Base-by-base conservation (phyloP, 306 rosid species). In the Ammopiptanthus mongolicus region DNA sequence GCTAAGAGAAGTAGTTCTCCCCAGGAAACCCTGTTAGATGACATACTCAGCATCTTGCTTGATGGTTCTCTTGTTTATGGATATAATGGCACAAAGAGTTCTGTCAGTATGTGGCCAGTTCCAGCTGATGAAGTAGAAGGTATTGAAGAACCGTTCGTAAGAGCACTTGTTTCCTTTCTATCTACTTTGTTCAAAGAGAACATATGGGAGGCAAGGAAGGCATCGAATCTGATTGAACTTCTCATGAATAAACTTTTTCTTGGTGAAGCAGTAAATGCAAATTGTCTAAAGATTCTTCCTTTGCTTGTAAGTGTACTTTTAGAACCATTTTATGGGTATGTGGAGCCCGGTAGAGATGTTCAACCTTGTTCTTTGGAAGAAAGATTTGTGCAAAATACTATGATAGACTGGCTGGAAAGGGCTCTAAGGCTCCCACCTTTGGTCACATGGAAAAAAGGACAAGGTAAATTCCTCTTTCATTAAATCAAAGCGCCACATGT, bases 121-220 rank as follows among this genome's bases (percentile, higher is more conserved):
- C 83, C 87, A 58, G 83, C 41, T 75, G 77, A 81, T 68, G 81
- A 84, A 71, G 76, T 86, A 47, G 91, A 87, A 78, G 81, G 77
- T 82, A 92, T 88, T 86, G 83, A 84, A 84, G 97, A 91, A 82
- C 97, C 98, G n/a, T 95, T 91, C 87, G 81, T 95, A 82, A 91
- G 93, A 84, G 98, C 95, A 14, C 90, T 91, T 62, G 80, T 88
- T 72, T 85, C 93, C 69, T 76, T 90, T 67, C 80, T 95, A 61
- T 79, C 73, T 25, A 80, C 89, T 79, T 72, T 95, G 83, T 87
- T 95, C 70, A 73, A 85, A 74, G 95, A 91, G 76, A 80, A 82
- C 50, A 85, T 91, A 78, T 95, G 97, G 98, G 91, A 67, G 39
- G 18, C 65, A 31, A 81, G 66, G 77, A 90, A 90, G 80, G 90